A percentile compares a stretch with the other conserved stretches of the same genome.
phyloP scores from a whole-genome alignment of 768 basidiomycete species.

The Hebeloma cylindrosporum region DNA sequence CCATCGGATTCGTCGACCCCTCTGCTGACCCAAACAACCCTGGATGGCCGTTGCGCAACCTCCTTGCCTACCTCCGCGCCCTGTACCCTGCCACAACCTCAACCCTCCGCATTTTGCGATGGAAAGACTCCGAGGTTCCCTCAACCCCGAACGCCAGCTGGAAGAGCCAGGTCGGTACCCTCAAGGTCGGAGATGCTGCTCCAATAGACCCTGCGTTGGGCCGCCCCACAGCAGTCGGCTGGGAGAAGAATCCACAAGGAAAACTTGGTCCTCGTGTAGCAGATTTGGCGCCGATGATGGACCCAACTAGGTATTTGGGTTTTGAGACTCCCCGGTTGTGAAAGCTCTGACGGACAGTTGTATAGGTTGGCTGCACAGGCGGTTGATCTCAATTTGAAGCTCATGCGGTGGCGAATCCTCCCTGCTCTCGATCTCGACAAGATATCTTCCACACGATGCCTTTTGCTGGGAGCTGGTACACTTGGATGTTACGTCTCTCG shows the following conservation, averaged over 20 bases:
- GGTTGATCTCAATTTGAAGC: slow-evolving; percentile 94
- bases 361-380: slow-evolving; percentile 91
- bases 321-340: neutral
- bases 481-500: slow-evolving; percentile 95
- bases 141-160: slow-evolving; percentile 36
- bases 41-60: slow-evolving; percentile 93
- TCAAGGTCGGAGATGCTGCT: slow-evolving; percentile 32
- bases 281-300: slow-evolving; percentile 96
- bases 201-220: slow-evolving; percentile 8
- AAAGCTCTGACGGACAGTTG: neutral
- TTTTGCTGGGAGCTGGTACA: slow-evolving; percentile 93
- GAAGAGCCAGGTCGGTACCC: slow-evolving; percentile 64
- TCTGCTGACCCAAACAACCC: slow-evolving; percentile 73
- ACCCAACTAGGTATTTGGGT: slow-evolving; percentile 64
- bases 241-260: slow-evolving; percentile 91
- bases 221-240: slow-evolving; percentile 77
- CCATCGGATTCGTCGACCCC: slow-evolving; percentile 79
- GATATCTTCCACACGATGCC: slow-evolving; percentile 73
- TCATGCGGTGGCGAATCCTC: slow-evolving; percentile 97
- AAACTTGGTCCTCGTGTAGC: slow-evolving; percentile 86
- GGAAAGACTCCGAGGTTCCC: slow-evolving; percentile 66
- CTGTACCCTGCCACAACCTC: slow-evolving; percentile 50
- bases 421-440: slow-evolving; percentile 88
- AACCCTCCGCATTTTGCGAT: slow-evolving; percentile 67
- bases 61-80: slow-evolving; percentile 77